phyloP scores from a whole-genome alignment of 768 basidiomycete species.

The Auricularia heimuer region DNA sequence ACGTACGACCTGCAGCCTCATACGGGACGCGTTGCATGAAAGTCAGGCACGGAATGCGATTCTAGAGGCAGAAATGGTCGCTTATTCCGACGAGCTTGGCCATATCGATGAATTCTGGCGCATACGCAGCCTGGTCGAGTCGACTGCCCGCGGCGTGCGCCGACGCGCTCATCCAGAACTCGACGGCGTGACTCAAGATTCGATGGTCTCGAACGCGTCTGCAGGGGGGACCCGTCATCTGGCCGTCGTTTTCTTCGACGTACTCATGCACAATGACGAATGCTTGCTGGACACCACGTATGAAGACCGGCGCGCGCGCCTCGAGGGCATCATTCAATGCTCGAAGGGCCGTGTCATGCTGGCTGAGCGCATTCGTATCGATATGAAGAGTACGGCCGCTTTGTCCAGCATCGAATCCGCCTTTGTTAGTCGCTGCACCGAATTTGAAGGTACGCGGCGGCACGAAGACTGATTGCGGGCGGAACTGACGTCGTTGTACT shows the following conservation, averaged over 20 bases:
- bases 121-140: conserved; percentile 49
- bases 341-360: conserved; percentile 58
- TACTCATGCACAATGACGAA: conserved; percentile 57
- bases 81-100: conserved; percentile 47
- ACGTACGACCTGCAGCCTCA: conserved; percentile 31
- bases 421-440: conserved; percentile 43
- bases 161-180: conserved; percentile 9
- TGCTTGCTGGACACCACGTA: conserved; percentile 52
- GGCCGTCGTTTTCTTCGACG: conserved; percentile 80
- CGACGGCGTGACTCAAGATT: conserved; percentile 24
- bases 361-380: conserved; percentile 43
- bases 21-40: conserved; percentile 42
- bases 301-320: conserved; percentile 41
- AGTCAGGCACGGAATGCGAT: conserved; percentile 24
- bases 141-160: conserved; percentile 48
- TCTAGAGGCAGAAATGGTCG: conserved; percentile 86
- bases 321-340: conserved; percentile 46
- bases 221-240: conserved; percentile 42
- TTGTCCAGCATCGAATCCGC: conserved; percentile 27
- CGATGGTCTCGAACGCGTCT: conserved; percentile 31
- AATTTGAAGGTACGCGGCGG: conserved; percentile 36
- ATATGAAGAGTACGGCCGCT: conserved; percentile 19
- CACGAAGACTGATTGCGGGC: too few species aligned
- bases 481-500: background rate
- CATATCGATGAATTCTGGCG: conserved; percentile 75